Percentiles rank a stretch among this genome's conserved stretches.
phyloP scores from a whole-genome alignment of 176 grass and related monocot genomes.

The Stipa capillata region DNA sequence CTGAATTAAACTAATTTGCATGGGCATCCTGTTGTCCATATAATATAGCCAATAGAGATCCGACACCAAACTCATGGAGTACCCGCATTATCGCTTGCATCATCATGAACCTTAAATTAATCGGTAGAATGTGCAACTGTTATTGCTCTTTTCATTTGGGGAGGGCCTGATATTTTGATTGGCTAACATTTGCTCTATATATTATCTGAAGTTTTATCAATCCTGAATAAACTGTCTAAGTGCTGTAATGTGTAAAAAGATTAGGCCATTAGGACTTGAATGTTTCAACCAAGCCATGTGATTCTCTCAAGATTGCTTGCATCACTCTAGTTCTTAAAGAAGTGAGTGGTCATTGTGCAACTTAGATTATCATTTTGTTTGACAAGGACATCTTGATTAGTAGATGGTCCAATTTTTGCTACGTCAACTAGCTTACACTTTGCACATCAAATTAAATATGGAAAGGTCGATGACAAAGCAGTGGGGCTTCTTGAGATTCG shows the following conservation, averaged over 20 bases:
- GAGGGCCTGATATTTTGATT: neutral
- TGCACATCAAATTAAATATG: constrained; percentile 10
- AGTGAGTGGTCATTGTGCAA: neutral
- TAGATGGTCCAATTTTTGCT: constrained; percentile 22
- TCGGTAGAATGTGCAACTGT: neutral
- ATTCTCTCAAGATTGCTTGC: constrained; percentile 15
- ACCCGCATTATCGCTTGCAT: neutral
- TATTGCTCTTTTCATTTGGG: neutral
- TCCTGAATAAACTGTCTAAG: neutral
- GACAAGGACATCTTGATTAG: constrained; percentile 24
- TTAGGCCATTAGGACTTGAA: neutral
- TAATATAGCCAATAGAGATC: constrained; percentile 11
- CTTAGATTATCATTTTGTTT: constrained; percentile 20
- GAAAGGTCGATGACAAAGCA: constrained; percentile 7
- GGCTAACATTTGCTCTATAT: neutral
- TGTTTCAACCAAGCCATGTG: constrained; percentile 8
- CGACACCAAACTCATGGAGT: neutral
- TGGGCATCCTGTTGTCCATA: neutral
- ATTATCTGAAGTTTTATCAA: neutral
- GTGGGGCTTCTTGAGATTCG: constrained; percentile 20
- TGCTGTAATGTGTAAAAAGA: neutral
- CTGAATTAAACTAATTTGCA: neutral
- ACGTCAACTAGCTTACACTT: constrained; percentile 22
- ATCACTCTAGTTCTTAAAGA: constrained; percentile 11
- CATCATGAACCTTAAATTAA: constrained; percentile 11